Base-by-base conservation (phyloP, 2,329 filamentous ascomycete genomes). In the Aureobasidium uvarum region DNA sequence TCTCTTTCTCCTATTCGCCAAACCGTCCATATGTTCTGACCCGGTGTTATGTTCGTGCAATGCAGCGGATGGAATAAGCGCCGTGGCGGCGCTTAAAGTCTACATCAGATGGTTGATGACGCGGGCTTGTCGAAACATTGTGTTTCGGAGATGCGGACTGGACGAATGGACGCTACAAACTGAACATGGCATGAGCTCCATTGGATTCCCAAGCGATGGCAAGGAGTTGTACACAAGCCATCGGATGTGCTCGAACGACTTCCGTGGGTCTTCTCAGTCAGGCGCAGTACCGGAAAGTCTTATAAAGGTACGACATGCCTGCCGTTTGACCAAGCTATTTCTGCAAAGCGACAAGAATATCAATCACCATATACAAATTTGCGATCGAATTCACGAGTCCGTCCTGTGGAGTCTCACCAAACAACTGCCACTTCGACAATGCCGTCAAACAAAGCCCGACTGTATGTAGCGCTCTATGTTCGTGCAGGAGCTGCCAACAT, bases 401-500 rank as follows among this genome's bases (percentile, higher is more conserved):
- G 7, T 23, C n/a, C 20, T 23, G 20, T 23, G 8, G 6, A 4
- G 13, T 28, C 6, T 20, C 2, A 6, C 14, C 14, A 14, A 28
- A 48, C 10, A 7, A 31, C 14, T 23, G 8, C 25, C 46, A 31
- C 18, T 4, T 14, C 31, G 28, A 41, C 7, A 16, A 56, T 56
- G 52, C 52, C 52, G 18, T 56, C 52, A 4, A 56, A 56, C 52
- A 56, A 56, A 28, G 52, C n/a, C 13, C 52, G 52, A 18, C 36
- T 56, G 1, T 56, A 56, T 10, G 5, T 56, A 20, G 36, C 52
- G 3, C 52, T 56, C 5, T 41, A 56, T 5, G 52, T n/a, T 56
- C 52, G 52, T 28, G 52, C 5, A 56, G 52, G 52, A 10, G 8
- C 52, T 56, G 52, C 52, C 13, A 56, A 56, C 14, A 56, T 56